A percentile compares a stretch with the other conserved stretches of the same genome.
These are phyloP conservation scores for Coemansia reversa DNA, from an alignment of 192 early-diverging fungal genomes.

Conservation along the genomic window DNA sequence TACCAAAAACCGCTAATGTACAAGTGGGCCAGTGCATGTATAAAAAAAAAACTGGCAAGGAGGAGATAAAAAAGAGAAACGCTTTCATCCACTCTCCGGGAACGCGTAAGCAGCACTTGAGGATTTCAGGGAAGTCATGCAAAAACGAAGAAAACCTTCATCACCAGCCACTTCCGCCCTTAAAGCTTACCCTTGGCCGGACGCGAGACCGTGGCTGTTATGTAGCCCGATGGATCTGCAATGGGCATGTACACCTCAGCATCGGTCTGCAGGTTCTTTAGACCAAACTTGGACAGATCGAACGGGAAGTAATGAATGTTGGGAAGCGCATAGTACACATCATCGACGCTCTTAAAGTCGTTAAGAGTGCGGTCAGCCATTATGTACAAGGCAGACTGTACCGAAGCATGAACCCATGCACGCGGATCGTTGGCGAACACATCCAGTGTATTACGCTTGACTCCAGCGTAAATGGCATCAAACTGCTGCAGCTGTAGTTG, in stretches of 20 bases:
- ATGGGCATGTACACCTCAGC: slow-evolving; percentile 73
- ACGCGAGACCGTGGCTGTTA: slow-evolving; percentile 68
- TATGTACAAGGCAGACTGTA: slow-evolving; percentile 77
- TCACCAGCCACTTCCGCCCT: neutral
- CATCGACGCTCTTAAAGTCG: slow-evolving; percentile 58
- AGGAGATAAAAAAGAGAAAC: neutral
- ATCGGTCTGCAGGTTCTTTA: slow-evolving; percentile 67
- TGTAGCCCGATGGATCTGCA: slow-evolving; percentile 71
- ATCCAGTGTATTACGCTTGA: slow-evolving; percentile 66
- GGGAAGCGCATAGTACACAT: slow-evolving; percentile 70
- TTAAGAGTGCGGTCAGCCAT: slow-evolving; percentile 68
- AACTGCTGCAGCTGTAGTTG: slow-evolving; percentile 50
- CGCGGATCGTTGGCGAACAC: slow-evolving; percentile 74
- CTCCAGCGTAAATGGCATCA: slow-evolving; percentile 57
- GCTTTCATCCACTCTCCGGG: too few relatives aligned
- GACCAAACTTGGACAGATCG: slow-evolving; percentile 69
- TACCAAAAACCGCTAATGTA: slow-evolving; percentile 25
- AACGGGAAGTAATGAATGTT: slow-evolving; percentile 77
- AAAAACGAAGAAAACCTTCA: slow-evolving; percentile 42
- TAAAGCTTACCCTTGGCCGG: slow-evolving; percentile 33
- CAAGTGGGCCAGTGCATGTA: slow-evolving; percentile 2
- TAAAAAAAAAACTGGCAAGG: neutral
- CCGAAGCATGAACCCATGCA: slow-evolving; percentile 64
- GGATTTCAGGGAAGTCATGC: slow-evolving; percentile 9
- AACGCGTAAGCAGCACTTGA: slow-evolving; percentile 9